phyloP scores from a whole-genome alignment of 192 early-diverging fungal genomes.

The Gamsiella multidivaricata region DNA sequence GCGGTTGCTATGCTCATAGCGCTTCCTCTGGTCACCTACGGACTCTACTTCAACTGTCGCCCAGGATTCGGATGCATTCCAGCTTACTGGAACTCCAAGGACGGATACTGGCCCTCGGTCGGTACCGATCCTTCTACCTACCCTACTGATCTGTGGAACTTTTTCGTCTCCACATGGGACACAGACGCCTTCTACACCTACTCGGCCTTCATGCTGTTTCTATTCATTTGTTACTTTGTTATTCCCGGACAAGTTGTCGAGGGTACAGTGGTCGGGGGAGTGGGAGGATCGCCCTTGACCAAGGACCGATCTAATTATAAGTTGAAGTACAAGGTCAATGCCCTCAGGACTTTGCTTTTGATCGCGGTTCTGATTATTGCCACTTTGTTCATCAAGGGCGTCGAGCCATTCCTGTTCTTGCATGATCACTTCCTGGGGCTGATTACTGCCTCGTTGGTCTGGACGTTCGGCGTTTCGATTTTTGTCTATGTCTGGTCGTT shows the following conservation, averaged over 20 bases:
- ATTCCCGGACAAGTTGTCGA: constrained; percentile 74
- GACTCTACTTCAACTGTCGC: constrained; percentile 58
- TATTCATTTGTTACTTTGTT: constrained; percentile 72
- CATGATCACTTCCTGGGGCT: constrained; percentile 83
- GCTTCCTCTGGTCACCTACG: constrained; percentile 57
- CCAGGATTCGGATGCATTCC: constrained; percentile 46
- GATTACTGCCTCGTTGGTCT: constrained; percentile 73
- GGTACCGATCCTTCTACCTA: constrained; percentile 10
- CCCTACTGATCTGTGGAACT: constrained; percentile 28
- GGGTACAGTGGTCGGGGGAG: constrained; percentile 61
- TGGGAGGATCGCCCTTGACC: constrained; percentile 52
- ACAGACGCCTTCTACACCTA: constrained; percentile 64
- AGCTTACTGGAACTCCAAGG: constrained; percentile 51
- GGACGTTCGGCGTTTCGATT: constrained; percentile 71
- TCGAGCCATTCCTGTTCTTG: constrained; percentile 79
- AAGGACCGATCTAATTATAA: constrained; percentile 75
- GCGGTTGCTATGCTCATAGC: constrained; percentile 64
- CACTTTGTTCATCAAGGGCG: constrained; percentile 62
- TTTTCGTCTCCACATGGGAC: constrained; percentile 57
- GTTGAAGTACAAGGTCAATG: constrained; percentile 89
- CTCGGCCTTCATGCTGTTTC: constrained; percentile 74
- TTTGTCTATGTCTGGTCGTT: constrained; percentile 84
- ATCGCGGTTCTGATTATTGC: constrained; percentile 57
- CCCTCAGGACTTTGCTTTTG: constrained; percentile 69
- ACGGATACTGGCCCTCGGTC: constrained; percentile 66